Evolutionary conservation across 1,284 basidiomycete genomes (phyloP).

Genomic region (Cystobasidiaceae sp.): DNA sequence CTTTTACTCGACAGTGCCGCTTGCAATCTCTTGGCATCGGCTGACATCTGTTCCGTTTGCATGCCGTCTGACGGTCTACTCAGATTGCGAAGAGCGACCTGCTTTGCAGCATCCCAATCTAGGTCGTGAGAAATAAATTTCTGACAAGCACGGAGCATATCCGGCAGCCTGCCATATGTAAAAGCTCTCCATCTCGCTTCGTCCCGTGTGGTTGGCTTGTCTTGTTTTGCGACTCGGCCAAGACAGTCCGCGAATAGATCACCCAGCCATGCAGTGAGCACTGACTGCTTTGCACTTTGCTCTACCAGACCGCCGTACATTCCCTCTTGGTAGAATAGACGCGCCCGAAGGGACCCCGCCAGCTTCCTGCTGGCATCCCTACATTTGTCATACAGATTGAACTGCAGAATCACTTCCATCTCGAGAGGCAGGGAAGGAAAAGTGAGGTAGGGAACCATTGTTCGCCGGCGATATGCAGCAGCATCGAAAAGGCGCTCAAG

Average conservation of each 20-base stretch:
- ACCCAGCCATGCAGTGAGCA: neutral
- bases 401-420: constrained; percentile 1
- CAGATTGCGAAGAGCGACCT: neutral
- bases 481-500: neutral
- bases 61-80: no score
- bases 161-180: neutral
- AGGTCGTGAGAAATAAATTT: neutral
- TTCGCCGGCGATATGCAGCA: neutral
- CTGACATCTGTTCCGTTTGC: no score
- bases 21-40: no score
- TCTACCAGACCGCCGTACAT: neutral
- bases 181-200: neutral
- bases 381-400: neutral
- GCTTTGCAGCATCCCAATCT: neutral
- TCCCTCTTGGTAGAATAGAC: neutral
- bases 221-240: neutral
- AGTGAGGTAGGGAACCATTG: neutral
- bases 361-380: neutral
- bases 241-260: neutral
- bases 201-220: neutral
- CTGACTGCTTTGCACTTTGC: neutral
- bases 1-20: no score
- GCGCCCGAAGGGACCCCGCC: neutral
- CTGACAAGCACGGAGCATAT: neutral
- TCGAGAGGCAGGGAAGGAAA: constrained; percentile 15